Evolutionary conservation across 1,284 basidiomycete species (phyloP), one percentile per base, ranked within the genome.

Genomic region (Schizopora paradoxa): DNA sequence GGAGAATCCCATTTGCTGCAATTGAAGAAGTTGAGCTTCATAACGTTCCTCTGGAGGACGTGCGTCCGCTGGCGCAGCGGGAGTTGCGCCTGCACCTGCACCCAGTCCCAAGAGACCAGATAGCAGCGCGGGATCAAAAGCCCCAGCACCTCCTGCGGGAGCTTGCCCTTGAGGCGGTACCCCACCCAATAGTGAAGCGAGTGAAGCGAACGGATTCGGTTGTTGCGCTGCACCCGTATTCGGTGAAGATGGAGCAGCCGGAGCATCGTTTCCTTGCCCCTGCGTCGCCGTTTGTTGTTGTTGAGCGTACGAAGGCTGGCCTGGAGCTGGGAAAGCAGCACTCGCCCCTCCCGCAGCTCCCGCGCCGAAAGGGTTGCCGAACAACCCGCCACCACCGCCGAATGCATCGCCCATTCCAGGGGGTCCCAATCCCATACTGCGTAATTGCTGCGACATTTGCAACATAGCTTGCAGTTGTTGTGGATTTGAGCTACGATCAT

Each of bases 21-120:
- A 61, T 77, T 92, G 90, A 73, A 83, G 81, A 8, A 93, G 68
- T 61, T 93, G 89, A 10, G 85, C 80, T 58, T 92, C 86, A 73
- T 89, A 95, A 43, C 91, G 72, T 67, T 93, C 91, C 62, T 94
- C 91, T 3, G 90, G 82, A 8, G 86, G 74, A 56, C 89, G 69
- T 2, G 78, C 68, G 60, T 92, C 88, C 1, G 77, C 67, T 3
- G 83, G 76, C 0, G 72, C 61, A 5, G 51, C 44, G 25, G 45
- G 41, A 41, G 25, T 32, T 27, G 52, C 52, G 4, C 54, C 55
- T 21, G 54, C 53, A 27, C 62, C 63, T 36, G 60, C 60, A 14
- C 59, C 52, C 10, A 52, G 58, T 6, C 65, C 69, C n/a, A n/a
- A n/a, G n/a, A n/a, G n/a, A n/a, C n/a, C n/a, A 4, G 51, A 58